Percentiles rank a stretch among this genome's conserved stretches.
Conservation (phyloP, 2,329 filamentous ascomycete species). For the Colletotrichum liriopes region DNA sequence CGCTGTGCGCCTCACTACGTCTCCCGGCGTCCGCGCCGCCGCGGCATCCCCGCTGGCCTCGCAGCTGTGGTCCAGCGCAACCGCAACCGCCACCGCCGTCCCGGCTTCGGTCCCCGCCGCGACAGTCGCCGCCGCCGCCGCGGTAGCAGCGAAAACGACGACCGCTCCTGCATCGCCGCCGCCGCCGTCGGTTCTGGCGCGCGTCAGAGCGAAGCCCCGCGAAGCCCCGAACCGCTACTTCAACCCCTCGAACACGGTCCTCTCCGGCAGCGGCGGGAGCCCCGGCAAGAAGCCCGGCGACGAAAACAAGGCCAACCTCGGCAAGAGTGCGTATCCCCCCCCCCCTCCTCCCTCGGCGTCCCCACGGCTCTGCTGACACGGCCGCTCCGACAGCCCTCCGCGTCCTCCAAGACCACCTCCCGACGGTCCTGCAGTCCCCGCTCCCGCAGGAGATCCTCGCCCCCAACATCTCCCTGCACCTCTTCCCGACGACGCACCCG, state of each 20-base stretch:
- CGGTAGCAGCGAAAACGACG: neutral
- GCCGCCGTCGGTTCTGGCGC: constrained; percentile 19
- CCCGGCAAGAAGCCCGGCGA: constrained; percentile 59
- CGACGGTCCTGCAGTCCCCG: constrained; percentile 76
- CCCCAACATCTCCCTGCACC: constrained; percentile 79
- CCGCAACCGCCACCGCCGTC: constrained; percentile 1
- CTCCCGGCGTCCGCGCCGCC: constrained; percentile 31
- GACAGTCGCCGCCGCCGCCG: neutral
- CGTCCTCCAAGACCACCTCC: constrained; percentile 77
- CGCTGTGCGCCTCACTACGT: constrained; percentile 32
- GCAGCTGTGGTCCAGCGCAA: constrained; percentile 27
- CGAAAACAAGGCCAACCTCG: constrained; percentile 74
- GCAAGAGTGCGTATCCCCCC: constrained; percentile 67
- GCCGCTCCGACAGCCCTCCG: constrained; percentile 67
- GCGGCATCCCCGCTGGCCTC: constrained; percentile 30
- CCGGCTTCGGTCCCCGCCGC: neutral
- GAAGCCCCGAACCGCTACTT: constrained; percentile 41
- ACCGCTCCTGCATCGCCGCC: neutral
- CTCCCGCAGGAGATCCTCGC: constrained; percentile 83
- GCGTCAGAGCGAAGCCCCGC: constrained; percentile 1
- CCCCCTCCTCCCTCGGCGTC: neutral
- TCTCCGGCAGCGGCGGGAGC: constrained; percentile 22
- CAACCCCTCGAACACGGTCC: constrained; percentile 33
- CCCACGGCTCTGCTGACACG: constrained; percentile 6
- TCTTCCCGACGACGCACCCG: constrained; percentile 84